phyloP scores from a whole-genome alignment of 768 basidiomycete species.

The Astraeus odoratus region DNA sequence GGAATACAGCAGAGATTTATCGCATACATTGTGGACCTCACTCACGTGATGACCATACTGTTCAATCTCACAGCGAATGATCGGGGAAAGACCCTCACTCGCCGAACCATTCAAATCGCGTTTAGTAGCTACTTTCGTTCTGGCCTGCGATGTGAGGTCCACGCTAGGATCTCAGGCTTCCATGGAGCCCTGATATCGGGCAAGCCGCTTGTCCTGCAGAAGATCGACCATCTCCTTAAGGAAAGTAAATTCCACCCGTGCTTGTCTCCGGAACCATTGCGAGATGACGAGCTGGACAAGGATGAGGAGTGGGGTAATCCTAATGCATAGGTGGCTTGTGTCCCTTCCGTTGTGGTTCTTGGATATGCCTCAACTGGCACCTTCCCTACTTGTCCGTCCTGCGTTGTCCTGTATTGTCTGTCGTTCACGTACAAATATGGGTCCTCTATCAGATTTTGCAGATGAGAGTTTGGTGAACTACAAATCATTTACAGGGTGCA shows the following conservation, averaged over 20 bases:
- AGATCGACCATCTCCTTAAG: neutral
- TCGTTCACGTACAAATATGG: too few relatives aligned
- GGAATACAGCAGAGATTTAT: conserved; percentile 12
- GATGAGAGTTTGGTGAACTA: too few relatives aligned
- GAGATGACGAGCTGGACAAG: neutral
- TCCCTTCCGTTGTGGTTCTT: too few relatives aligned
- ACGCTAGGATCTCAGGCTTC: neutral
- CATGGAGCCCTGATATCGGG: neutral
- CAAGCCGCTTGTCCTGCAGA: neutral
- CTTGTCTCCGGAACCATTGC: neutral
- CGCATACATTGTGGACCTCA: conserved; percentile 21
- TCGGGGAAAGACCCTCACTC: neutral
- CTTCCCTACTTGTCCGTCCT: too few relatives aligned
- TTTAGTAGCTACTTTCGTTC: neutral
- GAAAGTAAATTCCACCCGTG: neutral
- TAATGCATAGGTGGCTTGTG: too few relatives aligned
- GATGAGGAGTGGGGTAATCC: neutral
- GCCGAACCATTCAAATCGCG: neutral
- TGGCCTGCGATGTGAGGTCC: neutral
- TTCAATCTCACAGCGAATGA: conserved; percentile 3
- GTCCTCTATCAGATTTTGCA: too few relatives aligned
- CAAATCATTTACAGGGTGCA: too few relatives aligned
- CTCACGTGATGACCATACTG: conserved; percentile 16
- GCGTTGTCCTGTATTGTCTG: too few relatives aligned
- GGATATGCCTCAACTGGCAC: too few relatives aligned